Base-by-base conservation (phyloP, 1,284 basidiomycete genomes). In the Erythrobasidium hasegawianum region DNA sequence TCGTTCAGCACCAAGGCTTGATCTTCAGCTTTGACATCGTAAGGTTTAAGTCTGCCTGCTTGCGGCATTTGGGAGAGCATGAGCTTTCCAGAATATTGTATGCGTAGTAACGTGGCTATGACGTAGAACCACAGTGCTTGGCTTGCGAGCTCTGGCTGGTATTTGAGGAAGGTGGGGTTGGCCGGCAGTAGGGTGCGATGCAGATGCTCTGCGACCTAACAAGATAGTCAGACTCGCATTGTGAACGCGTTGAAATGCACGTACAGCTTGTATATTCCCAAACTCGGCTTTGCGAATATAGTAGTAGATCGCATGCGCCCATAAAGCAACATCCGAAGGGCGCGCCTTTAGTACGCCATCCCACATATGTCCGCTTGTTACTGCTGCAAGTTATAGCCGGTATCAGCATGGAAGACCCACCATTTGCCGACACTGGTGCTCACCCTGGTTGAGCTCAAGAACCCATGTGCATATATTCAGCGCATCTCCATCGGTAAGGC, bases 281-380 rank as follows among this genome's bases (percentile, higher is more conserved):
- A 57, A 58, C 2, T 33, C 62, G 16, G 53, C 56, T 40, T 55
- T 58, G 10, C 56, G 40, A 11, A 65, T 41, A 47, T 57, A 58
- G 20, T 58, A 58, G 22, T 40, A 52, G 45, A 33, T 11, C 11
- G 55, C 56, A n/a, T 65, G 55, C n/a, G 54, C 22, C 10, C 39
- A 26, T 1, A 65, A 27, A 18, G 49, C 33, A 5, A 57, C 13
- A 41, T 65, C 33, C 27, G 41, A 16, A 1, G 62, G 47, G 16
- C 50, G 29, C 38, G 20, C 24, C 33, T 39, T 22, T 1, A 49
- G 24, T 39, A 56, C 56, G 4, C 16, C 20, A 22, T 57, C 62
- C 62, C 62, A 65, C 62, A 65, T 57, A 8, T 45, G 18, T 7
- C 45, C 27, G 2, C 45, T 45, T 9, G 20, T 27, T 10, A 47